phyloP scores from a whole-genome alignment of 2,329 filamentous ascomycete genomes.

The Epichloe coenophiala region DNA sequence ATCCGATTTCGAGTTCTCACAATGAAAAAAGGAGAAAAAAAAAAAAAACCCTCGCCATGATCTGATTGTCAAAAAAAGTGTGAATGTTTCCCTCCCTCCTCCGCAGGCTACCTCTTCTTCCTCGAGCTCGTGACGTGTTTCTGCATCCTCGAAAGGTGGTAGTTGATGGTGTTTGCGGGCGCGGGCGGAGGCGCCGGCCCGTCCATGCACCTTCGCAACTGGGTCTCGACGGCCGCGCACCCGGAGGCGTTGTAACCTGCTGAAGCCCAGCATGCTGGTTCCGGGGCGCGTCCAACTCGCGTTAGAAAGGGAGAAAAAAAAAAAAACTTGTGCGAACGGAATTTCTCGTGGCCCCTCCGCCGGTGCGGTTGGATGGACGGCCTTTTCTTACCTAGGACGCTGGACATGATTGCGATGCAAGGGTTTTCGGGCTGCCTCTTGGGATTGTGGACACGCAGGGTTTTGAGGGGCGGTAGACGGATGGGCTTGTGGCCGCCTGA shows the following conservation, averaged over 20 bases:
- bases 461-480: constrained; percentile 42
- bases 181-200: constrained; percentile 39
- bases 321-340: too few species aligned
- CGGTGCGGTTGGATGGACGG: too few species aligned
- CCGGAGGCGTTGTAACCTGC: constrained; percentile 52
- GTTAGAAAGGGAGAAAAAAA: too few species aligned
- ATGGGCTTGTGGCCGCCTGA: constrained; percentile 35
- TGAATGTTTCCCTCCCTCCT: not conserved
- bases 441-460: constrained; percentile 39
- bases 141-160: constrained; percentile 71
- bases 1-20: not conserved
- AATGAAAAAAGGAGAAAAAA: not conserved
- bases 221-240: constrained; percentile 44
- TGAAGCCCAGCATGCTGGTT: constrained; percentile 76
- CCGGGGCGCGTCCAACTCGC: too few species aligned
- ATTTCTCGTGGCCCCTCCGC: too few species aligned
- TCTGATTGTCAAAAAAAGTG: not conserved
- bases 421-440: constrained; percentile 36
- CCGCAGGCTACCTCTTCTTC: constrained; percentile 18
- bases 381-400: constrained; percentile 38
- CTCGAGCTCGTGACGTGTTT: constrained; percentile 45
- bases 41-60: not conserved
- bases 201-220: constrained; percentile 67
- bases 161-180: constrained; percentile 72
- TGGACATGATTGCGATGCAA: constrained; percentile 43